Evolutionary conservation across 192 early-diverging fungal species (phyloP).

Genomic region (Funneliformis mosseae): DNA sequence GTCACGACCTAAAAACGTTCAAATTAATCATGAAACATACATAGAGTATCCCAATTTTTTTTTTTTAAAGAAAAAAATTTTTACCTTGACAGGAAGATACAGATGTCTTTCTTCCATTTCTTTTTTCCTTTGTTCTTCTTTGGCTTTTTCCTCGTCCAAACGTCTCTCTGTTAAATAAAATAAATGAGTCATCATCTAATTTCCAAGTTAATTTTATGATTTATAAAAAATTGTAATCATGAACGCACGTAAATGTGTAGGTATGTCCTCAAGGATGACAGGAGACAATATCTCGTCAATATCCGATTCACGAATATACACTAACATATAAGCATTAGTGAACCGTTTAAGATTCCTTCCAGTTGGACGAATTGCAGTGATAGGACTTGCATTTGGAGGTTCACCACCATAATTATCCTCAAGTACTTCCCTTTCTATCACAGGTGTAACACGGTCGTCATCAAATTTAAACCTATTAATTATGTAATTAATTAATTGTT

Average conservation of each 20-base stretch:
- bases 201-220: too few species aligned
- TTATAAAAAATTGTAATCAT: not conserved
- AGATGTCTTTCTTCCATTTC: slow-evolving; percentile 74
- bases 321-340: slow-evolving; percentile 99
- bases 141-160: slow-evolving; percentile 65
- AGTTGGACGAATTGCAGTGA: slow-evolving; percentile 41
- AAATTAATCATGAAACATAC: not conserved
- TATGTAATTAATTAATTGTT: not conserved
- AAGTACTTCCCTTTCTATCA: slow-evolving; percentile 77
- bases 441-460: slow-evolving; percentile 90
- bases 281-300: slow-evolving; percentile 71
- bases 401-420: slow-evolving; percentile 97
- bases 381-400: slow-evolving; percentile 40
- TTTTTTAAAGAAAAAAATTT: not conserved
- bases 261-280: slow-evolving; percentile 72
- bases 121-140: slow-evolving; percentile 59
- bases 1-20: slow-evolving; percentile 53
- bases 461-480: slow-evolving; percentile 78
- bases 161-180: slow-evolving; percentile 39
- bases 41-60: too few species aligned
- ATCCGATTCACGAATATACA: slow-evolving; percentile 86
- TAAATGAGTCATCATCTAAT: not conserved
- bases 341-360: slow-evolving; percentile 73
- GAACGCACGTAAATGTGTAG: slow-evolving; percentile 69
- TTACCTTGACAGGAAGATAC: slow-evolving; percentile 63